Evolutionary conservation across 768 basidiomycete species (phyloP), one percentile per base, ranked within the genome.

Genomic region (Rhodosporidiobolus sp.): DNA sequence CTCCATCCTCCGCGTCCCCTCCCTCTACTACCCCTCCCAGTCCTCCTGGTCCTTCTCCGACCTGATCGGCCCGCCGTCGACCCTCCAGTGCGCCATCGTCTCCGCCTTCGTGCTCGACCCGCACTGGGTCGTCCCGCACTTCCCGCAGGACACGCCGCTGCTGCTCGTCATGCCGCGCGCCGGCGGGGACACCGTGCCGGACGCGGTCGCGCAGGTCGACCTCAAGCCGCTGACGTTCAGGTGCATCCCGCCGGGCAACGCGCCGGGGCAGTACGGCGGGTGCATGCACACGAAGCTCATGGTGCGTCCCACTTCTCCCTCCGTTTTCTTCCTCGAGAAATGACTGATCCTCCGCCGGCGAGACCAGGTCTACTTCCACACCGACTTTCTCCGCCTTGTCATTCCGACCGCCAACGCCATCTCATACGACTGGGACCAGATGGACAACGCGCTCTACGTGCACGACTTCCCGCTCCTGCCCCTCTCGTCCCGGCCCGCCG

Each of bases 31-130:
- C 34, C 60, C 65, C 62, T 63, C 60, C 48, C 24, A 43, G 9
- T n/a, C 38, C 45, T 67, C 58, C 17, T 60, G 56, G 52, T 59
- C 73, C 50, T 65, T 74, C 49, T 46, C 48, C 38, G 66, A 63
- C 34, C 57, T 67, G 59, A 76, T 81, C 34, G 77, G 77, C 45
- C 75, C 80, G 22, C 65, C 28, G 55, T 80, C 81, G 38, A 53
- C 64, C 22, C 38, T 48, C 70, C 62, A 53, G 28, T 72, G 35
- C 32, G 70, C 63, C 75, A 74, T 73, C 72, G 74, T 83, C n/a
- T 81, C 73, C 11, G 63, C 69, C 38, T 78, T 77, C 65, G 68
- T 79, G 59, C 50, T 59, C n/a, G 66, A 69, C 28, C 38, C 28
- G 20, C 28, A 9, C 9, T 78, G 68, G 76, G 65, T 67, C 35